Evolutionary conservation across 2,329 filamentous ascomycete genomes (phyloP), one percentile per base, ranked within the genome.

Genomic region (Parascedosporium putredinis): DNA sequence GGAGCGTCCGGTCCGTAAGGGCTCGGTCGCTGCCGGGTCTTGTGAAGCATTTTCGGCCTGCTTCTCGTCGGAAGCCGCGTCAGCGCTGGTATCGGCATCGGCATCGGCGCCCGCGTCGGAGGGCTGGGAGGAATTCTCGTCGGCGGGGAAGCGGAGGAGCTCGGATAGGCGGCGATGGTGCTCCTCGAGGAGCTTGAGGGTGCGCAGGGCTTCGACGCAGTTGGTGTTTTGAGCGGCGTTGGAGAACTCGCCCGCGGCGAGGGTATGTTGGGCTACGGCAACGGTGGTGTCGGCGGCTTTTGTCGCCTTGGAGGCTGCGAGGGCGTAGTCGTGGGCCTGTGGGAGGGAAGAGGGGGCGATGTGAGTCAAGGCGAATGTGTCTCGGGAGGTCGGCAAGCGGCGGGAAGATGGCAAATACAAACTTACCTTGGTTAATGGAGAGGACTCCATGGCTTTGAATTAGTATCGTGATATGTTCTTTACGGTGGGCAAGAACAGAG

Each of bases 171-270:
- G 83, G 56, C 82, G 79, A 64, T 98, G 93, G 64, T 98, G 88
- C 55, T 86, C 77, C 65, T 96, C 88, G 51, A 98, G 81, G 2
- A 97, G 77, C 56, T 78, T 80, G 53, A 98, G 73, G 8, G 90
- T 93, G 48, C 93, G 81, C 46, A 95, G 68, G 12, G 90, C 91
- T 73, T 95, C 75, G 54, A 75, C 62, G 61, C 73, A 78, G 36
- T 72, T 74, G 6, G 88, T 95, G 45, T 69, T 76, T 53, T 80
- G 78, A n/a, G 87, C 83, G 25, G 89, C 90, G 53, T 84, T 83
- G 53, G 88, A 83, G 64, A 95, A 97, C 63, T 95, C 88, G 55
- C 83, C 84, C 2, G 93, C 91, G 33, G 93, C 93, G 51, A 86
- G 74, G 49, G 90, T 83, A 67, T 97, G 91, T 65, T 95, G 87